Conservation (phyloP, 2,329 filamentous ascomycete species). For the Cordyceps farinosa region DNA sequence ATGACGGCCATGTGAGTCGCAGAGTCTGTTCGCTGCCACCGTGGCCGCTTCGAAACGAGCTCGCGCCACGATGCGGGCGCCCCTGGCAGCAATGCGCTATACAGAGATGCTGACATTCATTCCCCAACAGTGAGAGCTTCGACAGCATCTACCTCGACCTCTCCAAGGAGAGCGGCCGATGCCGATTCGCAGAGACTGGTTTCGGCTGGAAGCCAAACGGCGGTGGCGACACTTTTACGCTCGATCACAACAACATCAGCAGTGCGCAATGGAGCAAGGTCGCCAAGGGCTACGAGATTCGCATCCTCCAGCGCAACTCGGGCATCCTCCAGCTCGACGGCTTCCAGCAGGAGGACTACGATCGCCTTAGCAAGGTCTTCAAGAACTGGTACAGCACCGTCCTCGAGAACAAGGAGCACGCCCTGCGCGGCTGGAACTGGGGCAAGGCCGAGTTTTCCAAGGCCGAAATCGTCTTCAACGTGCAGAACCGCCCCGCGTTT, state of each 20-base stretch:
- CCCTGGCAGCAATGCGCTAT: not conserved
- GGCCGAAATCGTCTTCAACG: slow-evolving; percentile 91
- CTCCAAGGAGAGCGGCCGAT: slow-evolving; percentile 87
- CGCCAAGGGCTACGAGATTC: slow-evolving; percentile 87
- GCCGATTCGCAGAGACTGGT: slow-evolving; percentile 89
- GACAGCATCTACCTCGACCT: slow-evolving; percentile 96
- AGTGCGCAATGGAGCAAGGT: slow-evolving; percentile 93
- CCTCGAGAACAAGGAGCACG: slow-evolving; percentile 89
- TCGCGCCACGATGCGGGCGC: not conserved
- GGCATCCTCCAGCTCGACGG: slow-evolving; percentile 92
- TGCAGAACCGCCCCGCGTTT: slow-evolving; percentile 93
- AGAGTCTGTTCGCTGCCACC: not conserved
- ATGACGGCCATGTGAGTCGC: slow-evolving; percentile 39
- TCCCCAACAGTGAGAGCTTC: slow-evolving; percentile 71
- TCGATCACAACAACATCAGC: slow-evolving; percentile 81
- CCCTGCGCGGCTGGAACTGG: slow-evolving; percentile 97
- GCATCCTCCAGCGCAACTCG: slow-evolving; percentile 79
- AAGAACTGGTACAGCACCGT: slow-evolving; percentile 97
- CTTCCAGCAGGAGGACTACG: slow-evolving; percentile 91
- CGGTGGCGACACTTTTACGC: slow-evolving; percentile 88
- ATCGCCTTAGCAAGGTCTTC: slow-evolving; percentile 87
- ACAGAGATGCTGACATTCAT: slow-evolving; percentile 12
- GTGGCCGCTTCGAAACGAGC: not conserved
- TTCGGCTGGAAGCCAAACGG: slow-evolving; percentile 90
- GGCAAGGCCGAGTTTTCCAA: slow-evolving; percentile 97